Percentiles rank a stretch among this genome's conserved stretches.
Evolutionary conservation across 495 filamentous ascomycete genomes (phyloP).

Genomic region (Daldinia bambusicola): DNA sequence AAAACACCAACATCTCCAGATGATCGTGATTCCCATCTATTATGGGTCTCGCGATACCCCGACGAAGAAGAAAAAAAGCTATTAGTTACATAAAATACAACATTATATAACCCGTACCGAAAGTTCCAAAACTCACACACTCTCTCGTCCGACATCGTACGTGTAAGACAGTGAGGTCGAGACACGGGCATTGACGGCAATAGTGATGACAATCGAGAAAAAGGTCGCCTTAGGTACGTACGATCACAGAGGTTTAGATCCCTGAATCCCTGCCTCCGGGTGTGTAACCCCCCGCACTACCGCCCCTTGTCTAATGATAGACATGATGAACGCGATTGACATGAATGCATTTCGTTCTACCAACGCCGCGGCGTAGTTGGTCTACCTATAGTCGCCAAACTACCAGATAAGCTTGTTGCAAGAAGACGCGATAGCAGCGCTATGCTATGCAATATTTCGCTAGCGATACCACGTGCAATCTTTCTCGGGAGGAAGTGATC

Average conservation of each 20-base stretch:
- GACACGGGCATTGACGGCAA: background rate
- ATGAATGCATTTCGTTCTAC: constrained; percentile 23
- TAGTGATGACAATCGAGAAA: background rate
- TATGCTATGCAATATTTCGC: background rate
- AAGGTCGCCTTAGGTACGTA: constrained; percentile 18
- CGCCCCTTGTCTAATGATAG: background rate
- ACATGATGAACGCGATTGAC: constrained; percentile 26
- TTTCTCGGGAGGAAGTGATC: constrained; percentile 6
- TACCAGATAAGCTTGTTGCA: background rate
- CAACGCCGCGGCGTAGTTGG: constrained; percentile 12
- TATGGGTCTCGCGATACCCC: constrained; percentile 8
- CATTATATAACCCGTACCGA: background rate
- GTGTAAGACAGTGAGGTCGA: constrained; percentile 13
- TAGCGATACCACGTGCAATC: constrained; percentile 20
- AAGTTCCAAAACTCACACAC: background rate
- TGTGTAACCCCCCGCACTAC: constrained; percentile 35
- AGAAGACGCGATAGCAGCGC: constrained; percentile 8
- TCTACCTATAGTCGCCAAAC: background rate
- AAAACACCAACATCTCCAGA: background rate
- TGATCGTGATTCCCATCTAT: background rate
- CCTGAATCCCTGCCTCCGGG: constrained; percentile 16
- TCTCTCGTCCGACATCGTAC: constrained; percentile 45
- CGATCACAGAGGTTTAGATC: constrained; percentile 6
- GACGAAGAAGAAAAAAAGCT: background rate
- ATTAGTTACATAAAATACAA: background rate